Conservation (phyloP, 805 yeast genomes). For the Millerozyma miso region DNA sequence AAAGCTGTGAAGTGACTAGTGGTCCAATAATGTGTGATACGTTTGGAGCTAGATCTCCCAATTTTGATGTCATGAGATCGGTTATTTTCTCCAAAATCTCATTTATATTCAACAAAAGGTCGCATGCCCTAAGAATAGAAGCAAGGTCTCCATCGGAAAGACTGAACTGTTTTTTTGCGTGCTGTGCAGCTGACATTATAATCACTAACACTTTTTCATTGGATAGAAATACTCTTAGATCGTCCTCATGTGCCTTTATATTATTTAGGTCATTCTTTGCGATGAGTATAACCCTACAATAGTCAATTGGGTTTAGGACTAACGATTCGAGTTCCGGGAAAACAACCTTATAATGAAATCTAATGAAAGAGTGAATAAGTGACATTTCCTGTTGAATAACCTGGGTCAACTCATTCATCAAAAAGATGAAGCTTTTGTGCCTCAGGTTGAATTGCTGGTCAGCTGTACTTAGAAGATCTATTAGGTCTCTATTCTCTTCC, state of each 20-base stretch:
- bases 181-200: slow-evolving; percentile 65
- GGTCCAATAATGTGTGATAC: slow-evolving; percentile 69
- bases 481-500: slow-evolving; percentile 23
- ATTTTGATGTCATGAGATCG: slow-evolving; percentile 51
- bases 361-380: slow-evolving; percentile 45
- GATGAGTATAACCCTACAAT: slow-evolving; percentile 46
- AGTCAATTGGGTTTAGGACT: slow-evolving; percentile 58
- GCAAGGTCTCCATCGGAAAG: slow-evolving; percentile 27
- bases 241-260: slow-evolving; percentile 25
- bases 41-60: slow-evolving; percentile 73
- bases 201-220: slow-evolving; percentile 69
- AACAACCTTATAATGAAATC: slow-evolving; percentile 49
- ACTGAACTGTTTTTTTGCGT: slow-evolving; percentile 29
- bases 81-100: slow-evolving; percentile 42
- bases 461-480: slow-evolving; percentile 26
- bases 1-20: slow-evolving; percentile 64
- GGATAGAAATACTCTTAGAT: slow-evolving; percentile 42
- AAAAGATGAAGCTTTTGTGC: slow-evolving; percentile 49
- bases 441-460: slow-evolving; percentile 25
- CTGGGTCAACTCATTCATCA: slow-evolving; percentile 51
- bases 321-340: slow-evolving; percentile 71
- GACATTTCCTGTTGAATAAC: slow-evolving; percentile 54
- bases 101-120: slow-evolving; percentile 43
- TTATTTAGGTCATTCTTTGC: slow-evolving; percentile 46
- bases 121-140: slow-evolving; percentile 42